Base-by-base conservation (phyloP, 2,329 filamentous ascomycete genomes). In the Cercospora beticola region DNA sequence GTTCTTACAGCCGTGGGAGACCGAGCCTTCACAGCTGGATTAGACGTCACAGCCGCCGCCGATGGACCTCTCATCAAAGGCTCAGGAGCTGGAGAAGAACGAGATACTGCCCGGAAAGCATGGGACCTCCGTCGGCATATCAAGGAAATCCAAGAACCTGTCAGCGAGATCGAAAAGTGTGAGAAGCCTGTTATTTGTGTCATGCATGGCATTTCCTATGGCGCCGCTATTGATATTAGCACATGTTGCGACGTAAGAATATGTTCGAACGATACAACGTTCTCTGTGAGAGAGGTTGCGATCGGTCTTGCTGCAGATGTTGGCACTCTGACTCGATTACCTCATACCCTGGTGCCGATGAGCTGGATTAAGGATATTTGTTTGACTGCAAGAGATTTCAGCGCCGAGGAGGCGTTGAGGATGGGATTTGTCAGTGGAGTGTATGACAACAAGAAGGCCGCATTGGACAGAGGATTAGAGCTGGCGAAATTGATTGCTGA, bases 101-200 rank as follows among this genome's bases (percentile, higher is more conserved):
- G 52, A 5, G 77, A 78, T 64, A 64, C 69, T 4, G 77, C 77
- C 16, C 68, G 77, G n/a, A 76, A 74, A 65, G 77, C 76, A 1
- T 70, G 67, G 28, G 59, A 63, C 12, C 64, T 94, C 61, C 86
- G 92, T 60, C 86, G 88, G 33, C 86, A 92, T 78, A 89, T 98
- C 67, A 80, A 85, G 69, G 88, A 92, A 71, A 96, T 97, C 79
- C 95, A 99, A 80, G 86, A 86, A 62, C 91, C 89, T 75, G 89
- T 99, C 70, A 86, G 85, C 0, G 86, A 89, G 14, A 83, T 97
- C 64, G 94, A 97, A 79, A 89, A 86, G 74, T 98, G 94, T 81
- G 92, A 95, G 81, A 98, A 98, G 82, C 90, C 93, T 69, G 92
- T 97, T 36, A 91, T 98, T 68, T 90, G 88, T 62, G 89, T 93